phyloP scores from a whole-genome alignment of 805 yeast genomes.

The Nakazawaea wyomingensis region DNA sequence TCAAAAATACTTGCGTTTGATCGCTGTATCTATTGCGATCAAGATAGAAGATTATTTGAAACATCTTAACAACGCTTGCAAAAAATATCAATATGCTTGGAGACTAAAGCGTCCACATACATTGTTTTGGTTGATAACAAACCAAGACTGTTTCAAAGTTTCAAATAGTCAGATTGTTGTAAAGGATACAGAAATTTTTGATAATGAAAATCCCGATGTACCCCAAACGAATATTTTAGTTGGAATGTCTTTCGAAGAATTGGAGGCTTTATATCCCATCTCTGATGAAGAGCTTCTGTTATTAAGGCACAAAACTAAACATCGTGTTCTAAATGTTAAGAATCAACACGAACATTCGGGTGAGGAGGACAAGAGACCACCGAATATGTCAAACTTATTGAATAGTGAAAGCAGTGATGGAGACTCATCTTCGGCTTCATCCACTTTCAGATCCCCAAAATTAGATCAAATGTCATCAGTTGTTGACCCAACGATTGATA shows the following conservation, averaged over 20 bases:
- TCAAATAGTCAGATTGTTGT: slow-evolving; percentile 1
- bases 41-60: slow-evolving; percentile 8
- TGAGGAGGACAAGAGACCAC: slow-evolving; percentile 8
- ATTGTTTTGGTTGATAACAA: slow-evolving; percentile 9
- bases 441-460: slow-evolving; percentile 3
- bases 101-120: slow-evolving; percentile 12
- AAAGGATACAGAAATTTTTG: not conserved
- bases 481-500: slow-evolving; percentile 5
- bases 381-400: slow-evolving; percentile 8
- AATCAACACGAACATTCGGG: not conserved
- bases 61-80: slow-evolving; percentile 7
- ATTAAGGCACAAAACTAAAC: not conserved
- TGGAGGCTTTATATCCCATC: slow-evolving; percentile 7
- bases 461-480: not conserved
- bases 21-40: slow-evolving; percentile 4
- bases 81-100: slow-evolving; percentile 12
- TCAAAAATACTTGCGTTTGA: slow-evolving; percentile 4
- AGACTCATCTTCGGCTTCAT: not conserved
- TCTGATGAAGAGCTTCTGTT: not conserved
- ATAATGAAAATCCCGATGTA: not conserved
- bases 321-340: not conserved
- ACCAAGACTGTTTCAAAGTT: slow-evolving; percentile 9
- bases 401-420: slow-evolving; percentile 1
- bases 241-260: slow-evolving; percentile 5
- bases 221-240: slow-evolving; percentile 4